These are phyloP conservation scores for Prunus davidiana DNA, from an alignment of 306 rosid genomes.

Conservation along the genomic window DNA sequence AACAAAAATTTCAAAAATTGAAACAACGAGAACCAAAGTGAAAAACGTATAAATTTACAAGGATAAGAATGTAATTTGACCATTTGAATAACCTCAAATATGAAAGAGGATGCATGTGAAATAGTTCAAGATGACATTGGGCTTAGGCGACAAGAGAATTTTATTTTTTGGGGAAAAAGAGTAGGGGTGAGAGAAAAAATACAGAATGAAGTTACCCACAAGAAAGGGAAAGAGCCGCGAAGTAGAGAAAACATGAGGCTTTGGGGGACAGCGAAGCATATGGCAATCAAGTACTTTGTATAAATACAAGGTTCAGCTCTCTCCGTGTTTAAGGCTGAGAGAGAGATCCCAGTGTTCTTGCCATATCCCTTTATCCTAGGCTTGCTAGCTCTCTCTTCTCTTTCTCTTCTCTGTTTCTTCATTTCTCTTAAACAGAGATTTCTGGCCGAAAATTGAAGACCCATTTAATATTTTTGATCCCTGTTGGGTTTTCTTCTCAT, in stretches of 20 bases:
- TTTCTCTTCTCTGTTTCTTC: neutral
- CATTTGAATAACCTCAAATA: no score
- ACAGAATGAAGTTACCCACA: neutral
- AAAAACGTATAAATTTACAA: no score
- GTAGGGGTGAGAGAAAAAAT: no score
- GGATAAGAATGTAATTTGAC: no score
- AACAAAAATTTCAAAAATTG: no score
- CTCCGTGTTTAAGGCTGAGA: neutral
- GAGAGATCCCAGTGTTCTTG: neutral
- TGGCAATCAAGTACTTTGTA: neutral
- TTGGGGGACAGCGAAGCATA: neutral
- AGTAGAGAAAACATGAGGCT: conserved; percentile 2
- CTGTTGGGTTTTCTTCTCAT: neutral
- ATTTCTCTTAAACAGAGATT: neutral
- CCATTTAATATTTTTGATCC: neutral
- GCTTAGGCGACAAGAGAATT: no score
- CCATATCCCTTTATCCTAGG: neutral
- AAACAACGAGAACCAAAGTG: no score
- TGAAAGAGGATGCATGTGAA: no score
- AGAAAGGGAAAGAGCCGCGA: conserved; percentile 6
- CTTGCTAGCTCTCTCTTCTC: no score
- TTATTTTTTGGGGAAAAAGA: neutral
- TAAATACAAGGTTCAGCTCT: neutral
- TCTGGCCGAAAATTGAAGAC: neutral
- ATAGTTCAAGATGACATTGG: no score